Percentiles rank a stretch among this genome's conserved stretches.
phyloP scores from a whole-genome alignment of 139 green algal species.

The Tetratostichococcus sp. region DNA sequence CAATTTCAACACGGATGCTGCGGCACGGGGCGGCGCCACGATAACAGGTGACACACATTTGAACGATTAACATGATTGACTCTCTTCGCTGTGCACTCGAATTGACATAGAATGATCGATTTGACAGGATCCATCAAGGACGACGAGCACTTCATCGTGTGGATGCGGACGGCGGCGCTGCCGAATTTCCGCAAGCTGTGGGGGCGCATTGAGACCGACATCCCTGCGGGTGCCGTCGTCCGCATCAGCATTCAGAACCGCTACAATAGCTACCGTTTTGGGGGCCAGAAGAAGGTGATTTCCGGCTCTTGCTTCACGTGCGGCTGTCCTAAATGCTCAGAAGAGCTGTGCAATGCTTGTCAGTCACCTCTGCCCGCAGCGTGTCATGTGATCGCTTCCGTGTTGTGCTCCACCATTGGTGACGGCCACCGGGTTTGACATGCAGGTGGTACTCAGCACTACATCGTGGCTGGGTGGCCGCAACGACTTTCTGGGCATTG shows the following conservation, averaged over 20 bases:
- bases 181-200: slow-evolving; percentile 69
- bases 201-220: slow-evolving; percentile 45
- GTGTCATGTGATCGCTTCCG: too few species aligned
- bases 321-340: too few species aligned
- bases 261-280: slow-evolving; percentile 77
- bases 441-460: slow-evolving; percentile 54
- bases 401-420: too few species aligned
- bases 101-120: not conserved
- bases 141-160: slow-evolving; percentile 93
- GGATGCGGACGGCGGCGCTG: slow-evolving; percentile 82
- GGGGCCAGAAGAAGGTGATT: slow-evolving; percentile 40
- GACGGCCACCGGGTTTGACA: too few species aligned
- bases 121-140: slow-evolving; percentile 35
- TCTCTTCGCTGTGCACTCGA: not conserved
- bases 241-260: slow-evolving; percentile 53
- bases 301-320: too few species aligned
- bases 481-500: slow-evolving; percentile 64
- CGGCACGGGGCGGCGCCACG: slow-evolving; percentile 52
- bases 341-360: too few species aligned
- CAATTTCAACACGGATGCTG: slow-evolving; percentile 68
- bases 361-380: too few species aligned
- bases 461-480: slow-evolving; percentile 71
- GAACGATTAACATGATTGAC: too few species aligned
- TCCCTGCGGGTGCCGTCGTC: slow-evolving; percentile 41
- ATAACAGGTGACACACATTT: slow-evolving; percentile 6